Evolutionary conservation across 768 basidiomycete species (phyloP), one percentile per base, ranked within the genome.

Genomic region (Lentinula edodes): DNA sequence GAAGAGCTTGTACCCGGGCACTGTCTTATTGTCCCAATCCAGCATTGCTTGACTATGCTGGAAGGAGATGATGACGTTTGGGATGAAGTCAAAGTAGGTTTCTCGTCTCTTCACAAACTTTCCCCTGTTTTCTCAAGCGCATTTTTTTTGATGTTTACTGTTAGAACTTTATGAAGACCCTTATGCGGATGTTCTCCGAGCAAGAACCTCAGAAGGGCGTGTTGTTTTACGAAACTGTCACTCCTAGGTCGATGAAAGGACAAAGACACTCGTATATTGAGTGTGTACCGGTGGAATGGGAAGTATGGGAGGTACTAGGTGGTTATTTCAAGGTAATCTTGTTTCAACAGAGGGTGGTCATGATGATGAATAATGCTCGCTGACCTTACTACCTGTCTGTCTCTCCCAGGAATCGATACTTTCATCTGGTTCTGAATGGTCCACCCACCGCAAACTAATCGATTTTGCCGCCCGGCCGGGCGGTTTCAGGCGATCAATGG

Each of bases 361-460:
- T 28, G 28, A 28, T 28, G 28, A 28, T 28, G 28, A 28, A 2
- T 28, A 28, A 28, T 28, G 28, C 28, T 28, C 28, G 28, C 3
- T 28, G 28, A 28, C 28, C 28, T 28, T 28, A 28, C 13, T 1
- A 1, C 13, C 38, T 39, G 13, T 9, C 20, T 48, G 9, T n/a
- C 16, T 12, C 39, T 13, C 48, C 10, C 61, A 93, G 90, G 96
- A 98, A 86, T 94, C 93, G 0, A 96, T 99, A 65, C 74, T 95
- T 16, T 82, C 89, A 45, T 95, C 94, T 2, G 97, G 98, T 71
- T 82, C 89, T 6, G 97, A 98, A 76, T 99, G 97, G 97, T 95
- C 95, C 6, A 94, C 97, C 68, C 95, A 99, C 76, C 95, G 93
- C 72, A 98, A 98, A 70, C 76, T 98, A 56, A 98, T 99, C 66